Base-by-base conservation (phyloP, 1,284 basidiomycete genomes). In the Chondrostereum purpureum region DNA sequence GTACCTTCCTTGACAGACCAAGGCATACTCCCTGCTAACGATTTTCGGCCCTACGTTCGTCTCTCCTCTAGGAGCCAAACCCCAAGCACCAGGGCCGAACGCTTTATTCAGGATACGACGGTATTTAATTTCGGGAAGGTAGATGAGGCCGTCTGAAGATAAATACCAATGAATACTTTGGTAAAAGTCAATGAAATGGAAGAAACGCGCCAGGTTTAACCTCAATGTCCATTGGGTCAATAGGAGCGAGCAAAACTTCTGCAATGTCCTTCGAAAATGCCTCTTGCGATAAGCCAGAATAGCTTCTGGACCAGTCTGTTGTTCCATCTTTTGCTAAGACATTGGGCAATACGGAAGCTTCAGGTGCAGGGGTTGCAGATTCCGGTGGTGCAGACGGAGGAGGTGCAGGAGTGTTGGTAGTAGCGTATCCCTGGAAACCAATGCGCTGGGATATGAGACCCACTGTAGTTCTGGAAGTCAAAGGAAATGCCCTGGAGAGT, bases 111-210 rank as follows among this genome's bases (percentile, higher is more conserved):
- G 67, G 31, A 93, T 86, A 12, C 95, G 80, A n/a, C 95, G 79
- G 61, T 98, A 99, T 64, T 98, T 96, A 62, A 98, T 99, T 64
- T 98, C 95, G 18, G 95, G 95, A 8, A 99, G 80, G 67, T 97
- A 99, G 21, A 98, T 70, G 23, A 99, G 73, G 2, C 95, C 95
- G 55, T 98, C 95, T 92, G 36, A 6, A 18, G 38, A 19, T 31
- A 37, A 38, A 8, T 16, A 17, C n/a, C n/a, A n/a, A n/a, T n/a
- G n/a, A n/a, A n/a, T 6, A 39, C n/a, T 34, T 50, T 14, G 40
- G 14, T 23, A 18, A 34, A 21, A 16, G 10, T 23, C n/a, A 21
- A 16, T 43, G n/a, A 33, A 44, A 39, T 42, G 8, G 14, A 11
- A 22, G 27, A 16, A 10, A 64, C 78, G 45, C 43, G 87, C 91